Conservation (phyloP, 2,329 filamentous ascomycete species). For the Fusarium tupiense region DNA sequence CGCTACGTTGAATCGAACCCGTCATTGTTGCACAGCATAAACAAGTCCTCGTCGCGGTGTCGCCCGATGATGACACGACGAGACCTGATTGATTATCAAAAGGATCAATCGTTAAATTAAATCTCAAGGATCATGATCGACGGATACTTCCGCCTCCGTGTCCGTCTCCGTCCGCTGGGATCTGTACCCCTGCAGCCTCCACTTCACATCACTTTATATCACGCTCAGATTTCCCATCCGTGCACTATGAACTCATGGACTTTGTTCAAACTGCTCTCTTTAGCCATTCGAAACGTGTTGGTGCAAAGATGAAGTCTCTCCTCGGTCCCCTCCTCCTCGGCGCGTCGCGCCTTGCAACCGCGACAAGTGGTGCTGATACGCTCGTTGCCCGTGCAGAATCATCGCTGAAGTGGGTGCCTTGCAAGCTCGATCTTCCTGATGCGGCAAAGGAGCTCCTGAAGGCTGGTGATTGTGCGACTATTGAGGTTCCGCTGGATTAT, state of each 20-base stretch:
- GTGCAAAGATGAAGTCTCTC: neutral
- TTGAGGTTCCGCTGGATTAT: conserved; percentile 54
- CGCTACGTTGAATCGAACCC: neutral
- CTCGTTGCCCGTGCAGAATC: neutral
- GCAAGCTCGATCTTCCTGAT: conserved; percentile 5
- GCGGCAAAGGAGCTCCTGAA: neutral
- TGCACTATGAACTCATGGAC: neutral
- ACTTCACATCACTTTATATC: neutral
- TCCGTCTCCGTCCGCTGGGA: neutral
- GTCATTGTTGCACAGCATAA: neutral
- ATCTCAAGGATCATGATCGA: neutral
- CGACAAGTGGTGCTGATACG: neutral
- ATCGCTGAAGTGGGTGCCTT: conserved; percentile 11
- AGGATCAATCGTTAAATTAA: neutral
- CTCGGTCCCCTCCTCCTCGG: neutral
- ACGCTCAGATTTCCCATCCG: neutral
- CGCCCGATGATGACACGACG: neutral
- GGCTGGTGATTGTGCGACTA: conserved; percentile 45
- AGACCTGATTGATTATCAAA: neutral
- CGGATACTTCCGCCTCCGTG: neutral
- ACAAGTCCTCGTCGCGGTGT: neutral
- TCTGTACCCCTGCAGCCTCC: neutral
- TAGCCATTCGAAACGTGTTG: neutral
- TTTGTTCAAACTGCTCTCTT: neutral
- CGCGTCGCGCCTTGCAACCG: neutral